These are phyloP conservation scores for Apiospora sp. DNA, from an alignment of 2,329 filamentous ascomycete genomes.

Conservation along the genomic window DNA sequence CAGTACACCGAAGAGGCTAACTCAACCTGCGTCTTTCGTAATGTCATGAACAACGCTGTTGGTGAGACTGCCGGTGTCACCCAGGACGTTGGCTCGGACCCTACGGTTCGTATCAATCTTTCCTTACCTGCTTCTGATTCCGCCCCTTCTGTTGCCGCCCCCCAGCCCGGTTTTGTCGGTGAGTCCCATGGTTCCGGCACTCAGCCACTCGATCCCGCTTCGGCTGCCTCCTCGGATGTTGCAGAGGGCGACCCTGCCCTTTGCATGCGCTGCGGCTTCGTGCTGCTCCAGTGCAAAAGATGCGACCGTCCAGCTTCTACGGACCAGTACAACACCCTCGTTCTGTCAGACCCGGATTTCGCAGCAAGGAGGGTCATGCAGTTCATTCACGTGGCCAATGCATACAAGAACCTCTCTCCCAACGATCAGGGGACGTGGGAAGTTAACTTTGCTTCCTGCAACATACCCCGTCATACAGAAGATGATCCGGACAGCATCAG, in stretches of 20 bases:
- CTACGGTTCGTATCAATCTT: slow-evolving; percentile 83
- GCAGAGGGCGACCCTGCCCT: slow-evolving; percentile 34
- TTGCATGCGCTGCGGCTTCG: slow-evolving; percentile 43
- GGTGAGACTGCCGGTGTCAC: slow-evolving; percentile 97
- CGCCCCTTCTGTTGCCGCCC: slow-evolving; percentile 35
- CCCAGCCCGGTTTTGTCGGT: slow-evolving; percentile 25
- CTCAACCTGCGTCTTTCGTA: slow-evolving; percentile 93
- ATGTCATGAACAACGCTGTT: slow-evolving; percentile 88
- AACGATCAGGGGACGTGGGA: slow-evolving; percentile 33
- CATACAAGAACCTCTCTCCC: slow-evolving; percentile 34
- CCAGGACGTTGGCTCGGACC: slow-evolving; percentile 95
- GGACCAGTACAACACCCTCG: slow-evolving; percentile 39
- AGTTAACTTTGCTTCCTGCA: slow-evolving; percentile 34
- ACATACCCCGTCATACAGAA: slow-evolving; percentile 27
- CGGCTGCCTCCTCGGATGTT: slow-evolving; percentile 26
- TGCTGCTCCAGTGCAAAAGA: slow-evolving; percentile 40
- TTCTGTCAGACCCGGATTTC: slow-evolving; percentile 35
- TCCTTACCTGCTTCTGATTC: slow-evolving; percentile 42
- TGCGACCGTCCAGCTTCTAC: slow-evolving; percentile 41
- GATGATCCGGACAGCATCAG: slow-evolving; percentile 30
- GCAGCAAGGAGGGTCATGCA: slow-evolving; percentile 32
- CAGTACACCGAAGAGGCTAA: slow-evolving; percentile 87
- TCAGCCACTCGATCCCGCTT: slow-evolving; percentile 2
- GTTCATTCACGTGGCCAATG: slow-evolving; percentile 33
- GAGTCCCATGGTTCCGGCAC: slow-evolving; percentile 21